Base-by-base conservation (phyloP, 495 filamentous ascomycete species). In the Thermochaetoides thermophila region DNA sequence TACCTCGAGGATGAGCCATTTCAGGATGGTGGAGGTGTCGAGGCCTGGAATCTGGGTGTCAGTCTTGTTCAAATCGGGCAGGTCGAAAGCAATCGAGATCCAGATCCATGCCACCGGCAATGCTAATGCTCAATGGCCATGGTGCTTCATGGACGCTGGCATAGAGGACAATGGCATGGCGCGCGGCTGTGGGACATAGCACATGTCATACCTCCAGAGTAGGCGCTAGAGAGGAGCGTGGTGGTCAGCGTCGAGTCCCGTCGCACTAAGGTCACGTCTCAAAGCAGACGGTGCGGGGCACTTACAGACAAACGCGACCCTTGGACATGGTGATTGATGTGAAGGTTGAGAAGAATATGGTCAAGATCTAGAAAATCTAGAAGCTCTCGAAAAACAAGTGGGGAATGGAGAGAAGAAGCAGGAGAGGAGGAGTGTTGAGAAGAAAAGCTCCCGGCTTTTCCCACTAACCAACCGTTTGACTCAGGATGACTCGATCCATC, bases 1-100 rank as follows among this genome's bases (percentile, higher is more conserved):
- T 20, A 43, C 40, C 40, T 81, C 57, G 49, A 80, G 72, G 37
- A 78, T 69, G 37, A 78, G 64, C 71, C 73, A 81, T 49, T 66
- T 64, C 35, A 75, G 41, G 44, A 48, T 49, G 24, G 43, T 48
- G 51, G 65, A 71, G 49, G 77, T 82, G 50, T 80, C 76, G 31
- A 82, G 66, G 38, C 77, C 76, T 52, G 37, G 11, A 22, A 11
- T 7, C 12, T 12, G 10, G 25, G 8, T 24, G 28, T 47, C 34
- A 45, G 44, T 32, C 18, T 39, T 25, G 18, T 18, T 18, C 17
- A 14, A 28, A 8, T 14, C n/a, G n/a, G n/a, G n/a, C n/a, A n/a
- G n/a, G n/a, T n/a, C n/a, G n/a, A n/a, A n/a, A n/a, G n/a, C n/a
- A n/a, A n/a, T n/a, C n/a, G n/a, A n/a, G n/a, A n/a, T n/a, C n/a